Evolutionary conservation across 179 eudicot species (phyloP), one percentile per base, ranked within the genome.

Genomic region (Dionaea muscipula): DNA sequence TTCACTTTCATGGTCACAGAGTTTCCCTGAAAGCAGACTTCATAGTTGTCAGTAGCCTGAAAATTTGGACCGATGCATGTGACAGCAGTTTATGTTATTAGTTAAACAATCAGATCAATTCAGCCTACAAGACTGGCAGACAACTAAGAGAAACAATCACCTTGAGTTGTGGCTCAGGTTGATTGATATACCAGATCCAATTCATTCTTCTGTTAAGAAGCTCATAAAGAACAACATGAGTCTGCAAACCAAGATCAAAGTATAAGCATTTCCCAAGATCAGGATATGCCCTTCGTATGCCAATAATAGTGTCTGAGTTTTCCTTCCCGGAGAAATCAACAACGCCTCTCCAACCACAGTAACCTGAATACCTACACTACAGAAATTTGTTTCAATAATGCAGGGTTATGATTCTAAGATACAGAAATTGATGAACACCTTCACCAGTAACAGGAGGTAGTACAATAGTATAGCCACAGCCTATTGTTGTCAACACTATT

Each of bases 301-400:
- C 78, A 22, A 17, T 31, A 37, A 84, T 65, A n/a, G 68, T 59
- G 21, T 75, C 85, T 0, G 81, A 76, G 25, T 75, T 47, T 61
- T 70, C 75, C 37, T 66, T 60, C 19, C 65, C 72, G 3, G 78
- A 66, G 60, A 69, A 79, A 62, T 82, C 80, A 31, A 82, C 67
- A 47, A 88, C 80, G 24, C 96, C 96, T 78, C 94, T 82, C 96
- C 96, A 88, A 24, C 91, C 96, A 71, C 87, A 82, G 51, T 85
- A 88, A 27, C 94, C 96, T 54, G 94, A 60, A 64, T 88, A 88
- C 74, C 95, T 83, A 53, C 54, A 28, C 13, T 1, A 12, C 11
- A 14, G 3, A 13, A 38, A n/a, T 38, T 2, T 38, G 15, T 38
- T n/a, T n/a, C n/a, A n/a, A n/a, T n/a, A n/a, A n/a, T n/a, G n/a